Base-by-base conservation (phyloP, 2,329 filamentous ascomycete species). In the Diaporthe sp. region DNA sequence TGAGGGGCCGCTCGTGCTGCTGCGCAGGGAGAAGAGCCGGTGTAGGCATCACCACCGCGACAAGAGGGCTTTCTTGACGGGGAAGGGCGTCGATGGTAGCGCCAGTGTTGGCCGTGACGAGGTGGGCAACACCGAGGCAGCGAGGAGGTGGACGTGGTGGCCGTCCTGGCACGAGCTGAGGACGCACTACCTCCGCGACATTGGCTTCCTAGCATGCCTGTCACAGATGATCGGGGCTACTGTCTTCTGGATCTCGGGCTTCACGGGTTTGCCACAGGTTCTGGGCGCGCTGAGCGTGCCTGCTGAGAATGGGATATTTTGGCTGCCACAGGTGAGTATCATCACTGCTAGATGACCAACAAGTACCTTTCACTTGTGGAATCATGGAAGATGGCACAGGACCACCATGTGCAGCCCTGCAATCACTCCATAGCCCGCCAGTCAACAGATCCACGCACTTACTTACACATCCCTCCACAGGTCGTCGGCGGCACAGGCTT, bases 231-330 rank as follows among this genome's bases (percentile, higher is more conserved):
- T 90, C 46, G 91, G 88, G 8, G 91, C 92, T 2, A 90, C 89
- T 0, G 84, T 93, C 75, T 94, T 93, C 83, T 92, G 90, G 88
- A 89, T 93, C 71, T 85, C 90, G 0, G 91, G 91, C 9, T 88
- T 93, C 79, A 91, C 90, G 0, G 87, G 89, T 2, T 81, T 93
- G 1, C 91, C 91, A 0, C 87, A 87, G 3, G 90, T 93, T 58
- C 84, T 86, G 77, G 80, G 89, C 76, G 82, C 86, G 12, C 82
- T 93, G 77, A 87, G 86, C 44, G 57, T 79, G 4, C 81, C 81
- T 13, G 85, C 84, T 2, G 80, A 88, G 34, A 88, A 92, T 75
- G 90, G 90, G 5, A 85, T 90, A 6, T 93, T 88, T 82, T 94
- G 91, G 90, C 84, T 88, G 0, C 89, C 90, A 0, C 90, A 92